Base-by-base conservation (phyloP, 164 flowering plant genomes). In the Aristolochia californica region DNA sequence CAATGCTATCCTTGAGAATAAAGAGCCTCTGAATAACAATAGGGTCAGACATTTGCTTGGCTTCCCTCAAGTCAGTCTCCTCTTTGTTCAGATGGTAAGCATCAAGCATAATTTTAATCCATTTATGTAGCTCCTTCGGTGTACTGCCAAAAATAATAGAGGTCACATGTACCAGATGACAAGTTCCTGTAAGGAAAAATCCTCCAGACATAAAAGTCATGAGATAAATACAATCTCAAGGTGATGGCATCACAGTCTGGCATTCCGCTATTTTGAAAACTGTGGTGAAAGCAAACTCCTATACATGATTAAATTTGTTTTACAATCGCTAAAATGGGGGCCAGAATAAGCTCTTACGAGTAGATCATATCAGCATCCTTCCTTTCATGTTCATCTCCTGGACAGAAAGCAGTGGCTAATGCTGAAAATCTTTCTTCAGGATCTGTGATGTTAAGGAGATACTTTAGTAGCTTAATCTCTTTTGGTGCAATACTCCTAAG, bases 401-500 rank as follows among this genome's bases (percentile, higher is more conserved):
- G 97, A 55, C 83, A 82, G 77, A 93, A 93, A 51, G 96, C 87
- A 55, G 82, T 80, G 21, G 97, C 97, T 65, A 93, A 67, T 49
- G 97, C 94, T 4, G 96, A 84, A 75, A 89, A 89, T 58, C 96
- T 78, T 69, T 89, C 99, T 69, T 93, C 99, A 62, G 99, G 99
- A 75, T 93, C 99, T 27, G 66, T 75, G 63, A 93, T 84, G 72
- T 89, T 89, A 53, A 93, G 75, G 72, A 93, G 71, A 73, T 87
- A 67, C 75, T 89, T 89, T 43, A 93, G 91, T 43, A 93, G 71
- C 77, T 83, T 93, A 60, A 93, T 83, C 77, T 93, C 99, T 70
- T 84, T 87, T 18, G 99, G 99, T 22, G 79, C 74, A 44, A 89
- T 83, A 78, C 88, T 93, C 66, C 77, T 82, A 34, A 93, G 78